These are phyloP conservation scores for Globisporangium alternatum DNA, from an alignment of 352 stramenopile species.

Conservation along the genomic window DNA sequence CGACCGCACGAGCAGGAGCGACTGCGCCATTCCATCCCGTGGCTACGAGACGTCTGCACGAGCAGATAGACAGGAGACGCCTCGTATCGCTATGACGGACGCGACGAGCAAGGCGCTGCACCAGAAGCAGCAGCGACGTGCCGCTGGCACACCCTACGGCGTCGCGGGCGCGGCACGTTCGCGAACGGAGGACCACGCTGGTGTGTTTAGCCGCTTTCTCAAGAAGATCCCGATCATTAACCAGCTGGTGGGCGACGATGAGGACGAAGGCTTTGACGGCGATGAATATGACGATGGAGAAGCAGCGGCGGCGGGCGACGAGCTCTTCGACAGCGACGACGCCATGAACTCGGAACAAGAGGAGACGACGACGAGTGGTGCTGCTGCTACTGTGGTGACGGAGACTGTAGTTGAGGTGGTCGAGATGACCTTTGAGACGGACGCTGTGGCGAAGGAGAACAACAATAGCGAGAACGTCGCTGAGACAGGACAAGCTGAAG, in stretches of 20 bases:
- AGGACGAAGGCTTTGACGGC: constrained; percentile 21
- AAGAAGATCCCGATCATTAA: constrained; percentile 66
- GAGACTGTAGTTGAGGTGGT: constrained; percentile 18
- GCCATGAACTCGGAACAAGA: constrained; percentile 20
- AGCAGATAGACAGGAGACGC: neutral
- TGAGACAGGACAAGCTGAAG: constrained; percentile 16
- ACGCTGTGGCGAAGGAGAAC: neutral
- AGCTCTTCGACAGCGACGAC: constrained; percentile 14
- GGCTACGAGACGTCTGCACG: neutral
- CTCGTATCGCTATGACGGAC: constrained; percentile 7
- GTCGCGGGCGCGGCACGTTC: constrained; percentile 16
- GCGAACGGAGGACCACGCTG: constrained; percentile 17
- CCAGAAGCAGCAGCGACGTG: constrained; percentile 31
- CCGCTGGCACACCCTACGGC: constrained; percentile 36
- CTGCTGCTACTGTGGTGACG: constrained; percentile 13
- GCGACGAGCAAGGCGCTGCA: constrained; percentile 10
- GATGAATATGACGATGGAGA: constrained; percentile 21
- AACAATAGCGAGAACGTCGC: neutral
- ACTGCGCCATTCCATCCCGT: constrained; percentile 9
- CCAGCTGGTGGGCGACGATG: constrained; percentile 45
- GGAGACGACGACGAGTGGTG: constrained; percentile 21
- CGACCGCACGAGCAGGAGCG: neutral
- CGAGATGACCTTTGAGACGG: constrained; percentile 23
- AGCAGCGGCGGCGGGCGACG: constrained; percentile 2
- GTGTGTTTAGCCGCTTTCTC: constrained; percentile 55